phyloP scores from a whole-genome alignment of 1,284 basidiomycete species.

The Gymnopus androsaceus region DNA sequence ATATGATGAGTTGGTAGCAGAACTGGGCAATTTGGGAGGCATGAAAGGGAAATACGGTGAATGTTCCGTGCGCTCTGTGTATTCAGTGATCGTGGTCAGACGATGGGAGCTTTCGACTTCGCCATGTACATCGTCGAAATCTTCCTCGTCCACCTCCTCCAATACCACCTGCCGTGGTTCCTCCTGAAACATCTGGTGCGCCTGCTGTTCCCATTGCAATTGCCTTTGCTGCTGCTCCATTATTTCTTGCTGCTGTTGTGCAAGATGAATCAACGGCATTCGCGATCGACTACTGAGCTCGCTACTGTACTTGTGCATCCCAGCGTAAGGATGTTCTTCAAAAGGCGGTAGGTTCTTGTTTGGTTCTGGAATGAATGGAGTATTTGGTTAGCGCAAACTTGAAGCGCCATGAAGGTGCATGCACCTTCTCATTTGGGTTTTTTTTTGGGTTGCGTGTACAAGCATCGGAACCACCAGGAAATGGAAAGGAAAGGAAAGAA shows the following conservation, averaged over 20 bases:
- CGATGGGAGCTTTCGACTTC: slow-evolving; percentile 12
- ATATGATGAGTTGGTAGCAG: slow-evolving; percentile 59
- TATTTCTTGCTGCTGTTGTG: slow-evolving; percentile 47
- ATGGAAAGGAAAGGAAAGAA: slow-evolving; percentile 21
- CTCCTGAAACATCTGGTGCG: slow-evolving; percentile 24
- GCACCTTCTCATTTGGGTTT: slow-evolving; percentile 42
- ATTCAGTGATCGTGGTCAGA: slow-evolving; percentile 66
- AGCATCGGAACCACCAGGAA: slow-evolving; percentile 14
- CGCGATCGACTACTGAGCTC: slow-evolving; percentile 38
- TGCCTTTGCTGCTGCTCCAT: slow-evolving; percentile 39
- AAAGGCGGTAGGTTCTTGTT: neutral
- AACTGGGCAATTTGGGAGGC: slow-evolving; percentile 41
- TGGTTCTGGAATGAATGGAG: neutral
- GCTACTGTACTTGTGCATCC: neutral
- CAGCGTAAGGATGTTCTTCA: neutral
- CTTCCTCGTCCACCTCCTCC: slow-evolving; percentile 3
- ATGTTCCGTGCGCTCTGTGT: slow-evolving; percentile 62
- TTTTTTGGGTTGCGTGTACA: slow-evolving; percentile 20
- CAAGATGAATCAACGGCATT: slow-evolving; percentile 56
- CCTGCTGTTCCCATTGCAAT: slow-evolving; percentile 24
- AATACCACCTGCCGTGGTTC: neutral
- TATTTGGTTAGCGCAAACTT: neutral
- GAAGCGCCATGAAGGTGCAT: slow-evolving; percentile 17
- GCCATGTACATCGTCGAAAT: slow-evolving; percentile 15
- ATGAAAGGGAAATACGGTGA: slow-evolving; percentile 44